Evolutionary conservation across 208 protist species (phyloP), one percentile per base, ranked within the genome.

Genomic region (Spongospora subterranea): DNA sequence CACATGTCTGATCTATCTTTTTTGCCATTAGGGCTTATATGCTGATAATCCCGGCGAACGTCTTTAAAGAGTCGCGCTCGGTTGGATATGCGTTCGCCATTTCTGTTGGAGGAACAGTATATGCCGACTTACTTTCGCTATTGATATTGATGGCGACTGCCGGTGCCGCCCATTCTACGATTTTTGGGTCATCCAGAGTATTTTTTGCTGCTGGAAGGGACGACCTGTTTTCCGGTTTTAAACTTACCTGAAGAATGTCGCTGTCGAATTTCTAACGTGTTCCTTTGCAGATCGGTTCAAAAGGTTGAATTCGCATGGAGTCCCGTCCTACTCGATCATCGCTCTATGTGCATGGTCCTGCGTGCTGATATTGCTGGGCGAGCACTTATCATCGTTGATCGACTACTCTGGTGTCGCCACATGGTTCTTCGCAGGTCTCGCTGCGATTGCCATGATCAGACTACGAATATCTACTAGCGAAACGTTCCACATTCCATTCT

Each of bases 71-170:
- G 13, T 82, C 71, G 17, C 11, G 35, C 17, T 82, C 71, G 11
- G n/a, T 82, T 82, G 71, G 71, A 6, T 82, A 82, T n/a, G n/a
- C n/a, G 17, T 82, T 82, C 71, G 71, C 71, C 35, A 45, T 82
- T 6, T 40, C 6, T 20, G 71, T 82, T 35, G 71, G 71, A 45
- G 71, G 71, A 6, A 13, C 6, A 13, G 40, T n/a, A 6, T 82
- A 40, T n/a, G 71, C 71, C 71, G n/a, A 39, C 71, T 6, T 35
- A 20, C 71, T 82, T 20, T 82, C 71, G 35, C 35, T 82, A 45
- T 6, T 35, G n/a, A 43, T 82, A 6, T 20, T 43, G 71, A 39
- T 82, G n/a, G 40, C 71, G 71, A 82, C 71, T 20, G 35, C 35
- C 17, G 71, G 71, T 20, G 71, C 71, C 35, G 71, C 71, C 17